Base-by-base conservation (phyloP, 768 basidiomycete species). In the Pisolithus marmoratus region DNA sequence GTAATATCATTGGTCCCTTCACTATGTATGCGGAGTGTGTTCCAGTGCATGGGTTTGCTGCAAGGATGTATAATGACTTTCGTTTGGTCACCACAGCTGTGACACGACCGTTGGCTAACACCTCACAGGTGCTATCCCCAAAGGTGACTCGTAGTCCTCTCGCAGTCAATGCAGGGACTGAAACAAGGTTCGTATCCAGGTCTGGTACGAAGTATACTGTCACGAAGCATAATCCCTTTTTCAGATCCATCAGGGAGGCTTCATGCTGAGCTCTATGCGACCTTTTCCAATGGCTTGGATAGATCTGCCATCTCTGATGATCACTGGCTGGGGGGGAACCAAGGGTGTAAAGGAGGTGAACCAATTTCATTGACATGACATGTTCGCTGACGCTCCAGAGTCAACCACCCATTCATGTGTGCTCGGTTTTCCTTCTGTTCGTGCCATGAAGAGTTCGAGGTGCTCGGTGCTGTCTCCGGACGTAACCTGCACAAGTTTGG, bases 101-200 rank as follows among this genome's bases (percentile, higher is more conserved):
- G 8, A 47, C 17, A 1, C 11, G 17, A 22, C 46, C 24, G 8
- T 42, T 53, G 34, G 4, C 7, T 7, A 34, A 15, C 7, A 55
- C 43, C 9, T 37, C 3, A n/a, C 50, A 47, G 14, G 20, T 17
- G 15, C 22, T 5, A 5, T 48, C 19, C 3, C 26, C 17, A 11
- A 48, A 45, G 4, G 20, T 11, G 14, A 47, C 24, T 19, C 17
- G 7, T 9, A 50, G 24, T 7, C 31, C 34, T 17, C 41, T 40
- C 2, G 23, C 14, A 4, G 52, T 44, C 23, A 62, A 50, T 1
- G 42, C 44, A 7, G 60, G 49, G 37, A 63, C 58, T 14, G 58
- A 63, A 15, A 63, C 34, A 1, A 62, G 54, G 45, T 64, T 62
- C 5, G 11, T 40, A 31, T 54, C 48, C 11, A 54, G 42, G 4